A percentile compares a stretch with the other conserved stretches of the same genome.
Conservation (phyloP, 495 filamentous ascomycete species). For the Polyplosphaeria fusca region DNA sequence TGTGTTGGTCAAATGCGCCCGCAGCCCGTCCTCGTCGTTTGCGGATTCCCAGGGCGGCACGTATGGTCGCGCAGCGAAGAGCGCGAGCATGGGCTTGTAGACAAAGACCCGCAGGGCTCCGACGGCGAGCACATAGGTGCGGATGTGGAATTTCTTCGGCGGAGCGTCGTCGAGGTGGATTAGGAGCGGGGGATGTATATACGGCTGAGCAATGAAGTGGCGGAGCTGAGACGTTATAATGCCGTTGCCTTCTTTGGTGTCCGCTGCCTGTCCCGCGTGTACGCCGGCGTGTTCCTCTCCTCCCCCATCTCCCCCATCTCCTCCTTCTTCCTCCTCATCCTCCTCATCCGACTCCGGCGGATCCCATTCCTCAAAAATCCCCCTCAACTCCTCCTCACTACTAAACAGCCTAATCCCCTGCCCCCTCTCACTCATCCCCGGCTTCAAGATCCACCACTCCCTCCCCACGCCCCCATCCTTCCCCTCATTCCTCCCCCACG, state of each 20-base stretch:
- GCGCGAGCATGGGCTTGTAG: constrained; percentile 83
- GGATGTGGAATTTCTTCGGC: constrained; percentile 86
- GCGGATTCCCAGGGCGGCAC: constrained; percentile 38
- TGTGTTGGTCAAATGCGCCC: constrained; percentile 85
- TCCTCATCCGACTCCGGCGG: constrained; percentile 44
- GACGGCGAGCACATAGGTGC: constrained; percentile 79
- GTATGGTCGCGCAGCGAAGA: constrained; percentile 78
- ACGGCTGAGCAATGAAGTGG: constrained; percentile 94
- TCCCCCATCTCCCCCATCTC: constrained; percentile 15
- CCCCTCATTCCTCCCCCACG: constrained; percentile 61
- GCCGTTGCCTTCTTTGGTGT: constrained; percentile 49
- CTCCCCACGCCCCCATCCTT: constrained; percentile 47
- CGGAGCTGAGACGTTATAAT: constrained; percentile 87
- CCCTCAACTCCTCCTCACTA: constrained; percentile 71
- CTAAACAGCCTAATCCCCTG: constrained; percentile 89
- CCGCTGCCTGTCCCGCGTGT: no score
- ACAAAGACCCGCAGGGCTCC: constrained; percentile 80
- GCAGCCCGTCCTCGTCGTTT: constrained; percentile 47
- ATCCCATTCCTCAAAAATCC: constrained; percentile 88
- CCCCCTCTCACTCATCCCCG: constrained; percentile 92
- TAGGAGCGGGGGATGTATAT: constrained; percentile 85
- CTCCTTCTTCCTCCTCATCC: constrained; percentile 46
- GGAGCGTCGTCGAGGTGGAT: constrained; percentile 48
- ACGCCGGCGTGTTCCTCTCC: no score
- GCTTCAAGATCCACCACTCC: constrained; percentile 98